Percentiles rank a stretch among this genome's conserved stretches.
These are phyloP conservation scores for Candida succiphila DNA, from an alignment of 805 yeast genomes.

Conservation along the genomic window DNA sequence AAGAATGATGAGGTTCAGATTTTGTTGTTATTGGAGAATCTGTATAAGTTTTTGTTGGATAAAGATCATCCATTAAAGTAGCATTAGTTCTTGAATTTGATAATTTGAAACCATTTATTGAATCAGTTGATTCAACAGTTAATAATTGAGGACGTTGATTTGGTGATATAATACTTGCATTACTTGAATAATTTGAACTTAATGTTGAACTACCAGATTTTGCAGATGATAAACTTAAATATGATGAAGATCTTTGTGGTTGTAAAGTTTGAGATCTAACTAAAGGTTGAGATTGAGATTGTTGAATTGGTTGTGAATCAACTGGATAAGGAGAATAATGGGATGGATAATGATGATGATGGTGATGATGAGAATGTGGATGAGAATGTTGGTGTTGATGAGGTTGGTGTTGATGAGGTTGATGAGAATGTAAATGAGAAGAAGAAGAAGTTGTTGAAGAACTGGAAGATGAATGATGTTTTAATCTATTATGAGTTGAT, in stretches of 20 bases:
- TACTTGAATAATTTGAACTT: constrained; percentile 11
- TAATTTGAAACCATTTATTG: constrained; percentile 15
- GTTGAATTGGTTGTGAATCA: constrained; percentile 11
- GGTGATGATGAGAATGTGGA: constrained; percentile 12
- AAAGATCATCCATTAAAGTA: constrained; percentile 23
- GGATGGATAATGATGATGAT: constrained; percentile 11
- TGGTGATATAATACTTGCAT: constrained; percentile 1
- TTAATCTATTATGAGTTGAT: neutral
- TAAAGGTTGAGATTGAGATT: constrained; percentile 1
- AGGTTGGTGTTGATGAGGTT: neutral
- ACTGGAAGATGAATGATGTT: too few relatives aligned
- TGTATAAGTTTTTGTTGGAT: constrained; percentile 21
- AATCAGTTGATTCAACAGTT: constrained; percentile 13
- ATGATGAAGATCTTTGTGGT: constrained; percentile 12
- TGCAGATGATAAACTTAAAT: constrained; percentile 17
- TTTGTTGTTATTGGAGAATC: constrained; percentile 3
- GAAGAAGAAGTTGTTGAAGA: constrained; percentile 1
- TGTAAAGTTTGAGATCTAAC: constrained; percentile 7
- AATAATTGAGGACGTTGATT: constrained; percentile 17
- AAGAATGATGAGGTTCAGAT: neutral
- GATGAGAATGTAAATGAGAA: neutral
- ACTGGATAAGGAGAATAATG: constrained; percentile 20
- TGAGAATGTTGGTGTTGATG: constrained; percentile 3
- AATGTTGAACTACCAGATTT: constrained; percentile 13
- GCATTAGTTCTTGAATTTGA: constrained; percentile 23